Base-by-base conservation (phyloP, 2,329 filamentous ascomycete species). In the Sclerotinia borealis region DNA sequence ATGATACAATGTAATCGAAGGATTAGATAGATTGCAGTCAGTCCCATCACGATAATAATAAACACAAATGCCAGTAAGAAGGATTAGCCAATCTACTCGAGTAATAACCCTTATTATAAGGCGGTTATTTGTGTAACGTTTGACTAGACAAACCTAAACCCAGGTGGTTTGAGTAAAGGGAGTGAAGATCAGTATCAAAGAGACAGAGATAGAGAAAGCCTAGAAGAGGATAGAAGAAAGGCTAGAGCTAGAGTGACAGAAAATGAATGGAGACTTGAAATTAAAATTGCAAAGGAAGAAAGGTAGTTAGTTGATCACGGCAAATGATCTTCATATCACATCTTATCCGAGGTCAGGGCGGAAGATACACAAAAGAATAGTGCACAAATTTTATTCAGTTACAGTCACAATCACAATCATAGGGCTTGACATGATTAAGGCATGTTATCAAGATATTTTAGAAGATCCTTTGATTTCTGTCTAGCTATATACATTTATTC, bases 401-500 rank as follows among this genome's bases (percentile, higher is more conserved):
- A n/a, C n/a, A n/a, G 4, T 45, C 39, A 45, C 54, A 8, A 25
- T 56, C 29, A 56, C n/a, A 45, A 25, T 56, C 29, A 56, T 13
- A 45, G 19, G 11, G 27, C 13, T 5, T 2, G 3, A 11, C 39
- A 45, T 6, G n/a, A n/a, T n/a, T n/a, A 15, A 29, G 7, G 27
- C 37, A 34, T 19, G 47, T 11, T 11, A 19, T 34, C 39, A 58
- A 34, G 2, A 4, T 13, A 58, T 45, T 58, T n/a, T 58, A 58
- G 54, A 58, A 58, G 54, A n/a, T 58, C 54, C 39, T 58, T 58
- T 41, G 39, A 58, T 58, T 58, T 58, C 54, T 45, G n/a, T n/a
- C n/a, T 41, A 58, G 54, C n/a, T 58, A 58, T 58, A 58, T 58
- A 58, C 54, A 58, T 58, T 41, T 34, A 34, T 34, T 58, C 39